Conservation (phyloP, 345 rosid species). For the Eucalyptus camaldulensis region DNA sequence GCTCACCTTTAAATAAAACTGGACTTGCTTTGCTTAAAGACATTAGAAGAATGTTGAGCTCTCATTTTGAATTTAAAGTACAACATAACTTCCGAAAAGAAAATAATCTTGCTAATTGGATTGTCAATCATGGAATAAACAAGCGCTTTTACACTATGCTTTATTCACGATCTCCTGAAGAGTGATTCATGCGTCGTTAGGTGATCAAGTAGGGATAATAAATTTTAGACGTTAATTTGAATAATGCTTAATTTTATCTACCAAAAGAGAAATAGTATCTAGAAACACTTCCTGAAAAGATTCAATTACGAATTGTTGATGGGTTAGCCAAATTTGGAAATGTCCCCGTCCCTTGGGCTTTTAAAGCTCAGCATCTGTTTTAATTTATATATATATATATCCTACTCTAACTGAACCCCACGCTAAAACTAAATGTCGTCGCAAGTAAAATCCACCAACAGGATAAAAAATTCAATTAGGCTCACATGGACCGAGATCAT, state of each 20-base stretch:
- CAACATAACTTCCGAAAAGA: not conserved
- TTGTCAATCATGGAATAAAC: not conserved
- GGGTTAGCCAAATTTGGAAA: not conserved
- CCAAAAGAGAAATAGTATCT: not conserved
- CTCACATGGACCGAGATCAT: not conserved
- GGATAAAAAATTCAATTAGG: not conserved
- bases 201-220: not conserved
- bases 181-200: not conserved
- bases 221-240: not conserved
- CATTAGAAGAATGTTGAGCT: not conserved
- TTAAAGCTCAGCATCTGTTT: not conserved
- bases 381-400: too few species aligned
- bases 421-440: not conserved
- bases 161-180: not conserved
- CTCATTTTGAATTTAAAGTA: not conserved
- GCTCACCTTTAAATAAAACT: not conserved
- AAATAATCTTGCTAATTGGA: not conserved
- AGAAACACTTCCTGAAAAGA: not conserved
- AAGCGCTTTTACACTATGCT: not conserved
- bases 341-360: not conserved
- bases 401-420: not conserved
- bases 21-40: not conserved
- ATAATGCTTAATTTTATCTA: not conserved
- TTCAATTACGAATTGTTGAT: not conserved
- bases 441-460: not conserved